A percentile compares a stretch with the other conserved stretches of the same genome.
These are phyloP conservation scores for Lepidopterella palustris DNA, from an alignment of 495 filamentous ascomycete species.

Conservation along the genomic window DNA sequence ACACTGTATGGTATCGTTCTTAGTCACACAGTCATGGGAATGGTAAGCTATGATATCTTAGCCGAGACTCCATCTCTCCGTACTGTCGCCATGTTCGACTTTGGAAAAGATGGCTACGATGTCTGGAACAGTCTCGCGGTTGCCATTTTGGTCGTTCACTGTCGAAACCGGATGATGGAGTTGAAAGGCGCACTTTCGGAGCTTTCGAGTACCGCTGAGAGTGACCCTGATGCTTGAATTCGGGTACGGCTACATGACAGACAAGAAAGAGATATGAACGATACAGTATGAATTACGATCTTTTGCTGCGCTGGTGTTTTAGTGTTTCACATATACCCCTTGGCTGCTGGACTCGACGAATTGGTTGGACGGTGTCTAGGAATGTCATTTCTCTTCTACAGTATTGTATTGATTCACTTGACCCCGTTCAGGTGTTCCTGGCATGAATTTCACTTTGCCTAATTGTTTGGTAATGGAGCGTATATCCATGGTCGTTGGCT, in stretches of 20 bases:
- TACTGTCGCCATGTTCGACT: conserved; percentile 32
- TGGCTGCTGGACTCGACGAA: not conserved
- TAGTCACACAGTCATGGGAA: conserved; percentile 30
- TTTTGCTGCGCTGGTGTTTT: conserved; percentile 1
- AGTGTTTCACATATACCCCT: conserved; percentile 6
- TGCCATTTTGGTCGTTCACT: conserved; percentile 34
- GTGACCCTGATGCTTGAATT: conserved; percentile 19
- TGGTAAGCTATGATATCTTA: conserved; percentile 28
- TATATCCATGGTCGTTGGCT: too few species aligned
- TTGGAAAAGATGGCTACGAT: conserved; percentile 30
- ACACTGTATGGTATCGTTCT: conserved; percentile 35
- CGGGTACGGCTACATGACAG: not conserved
- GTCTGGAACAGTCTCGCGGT: conserved; percentile 38
- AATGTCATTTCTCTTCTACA: not conserved
- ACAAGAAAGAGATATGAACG: not conserved
- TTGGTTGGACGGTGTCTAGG: not conserved
- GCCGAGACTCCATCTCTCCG: conserved; percentile 18
- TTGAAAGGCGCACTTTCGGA: conserved; percentile 12
- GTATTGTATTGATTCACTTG: not conserved
- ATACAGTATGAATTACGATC: not conserved
- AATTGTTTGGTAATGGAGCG: too few species aligned
- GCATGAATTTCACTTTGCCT: too few species aligned
- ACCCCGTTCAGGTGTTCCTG: too few species aligned
- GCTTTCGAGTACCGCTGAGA: not conserved
- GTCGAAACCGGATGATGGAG: conserved; percentile 28